phyloP scores from a whole-genome alignment of 306 rosid species.

The Biancaea sappan region DNA sequence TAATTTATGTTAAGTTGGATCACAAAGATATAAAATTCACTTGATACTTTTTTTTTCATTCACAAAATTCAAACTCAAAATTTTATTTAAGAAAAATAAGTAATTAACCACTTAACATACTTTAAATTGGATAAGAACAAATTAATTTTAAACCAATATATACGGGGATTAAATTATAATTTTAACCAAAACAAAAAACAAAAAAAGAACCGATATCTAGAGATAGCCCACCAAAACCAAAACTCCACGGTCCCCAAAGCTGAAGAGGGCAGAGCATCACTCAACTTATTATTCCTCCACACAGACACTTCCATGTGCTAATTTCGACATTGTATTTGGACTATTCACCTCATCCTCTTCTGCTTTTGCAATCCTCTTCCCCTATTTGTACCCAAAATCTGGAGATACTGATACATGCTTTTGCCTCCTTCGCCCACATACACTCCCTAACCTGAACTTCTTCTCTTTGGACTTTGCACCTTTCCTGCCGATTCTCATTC shows the following conservation, averaged over 20 bases:
- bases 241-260: constrained; percentile 43
- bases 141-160: neutral
- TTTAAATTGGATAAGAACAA: too few species aligned
- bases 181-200: neutral
- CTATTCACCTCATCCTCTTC: constrained; percentile 51
- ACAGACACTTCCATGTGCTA: constrained; percentile 79
- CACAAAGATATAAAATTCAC: too few species aligned
- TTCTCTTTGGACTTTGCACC: constrained; percentile 74
- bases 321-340: constrained; percentile 77
- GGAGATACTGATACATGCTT: constrained; percentile 37
- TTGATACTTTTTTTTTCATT: too few species aligned
- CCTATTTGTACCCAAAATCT: constrained; percentile 41
- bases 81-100: too few species aligned
- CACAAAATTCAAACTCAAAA: too few species aligned
- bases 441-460: constrained; percentile 45
- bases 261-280: constrained; percentile 51
- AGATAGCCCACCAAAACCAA: constrained; percentile 22
- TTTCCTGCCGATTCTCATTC: constrained; percentile 71
- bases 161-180: too few species aligned
- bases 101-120: too few species aligned
- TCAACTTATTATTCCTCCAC: constrained; percentile 79
- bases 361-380: constrained; percentile 51
- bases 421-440: constrained; percentile 46
- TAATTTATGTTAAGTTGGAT: too few species aligned
- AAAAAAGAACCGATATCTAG: neutral